Evolutionary conservation across 345 rosid species (phyloP).

Genomic region (Geranium brycei): DNA sequence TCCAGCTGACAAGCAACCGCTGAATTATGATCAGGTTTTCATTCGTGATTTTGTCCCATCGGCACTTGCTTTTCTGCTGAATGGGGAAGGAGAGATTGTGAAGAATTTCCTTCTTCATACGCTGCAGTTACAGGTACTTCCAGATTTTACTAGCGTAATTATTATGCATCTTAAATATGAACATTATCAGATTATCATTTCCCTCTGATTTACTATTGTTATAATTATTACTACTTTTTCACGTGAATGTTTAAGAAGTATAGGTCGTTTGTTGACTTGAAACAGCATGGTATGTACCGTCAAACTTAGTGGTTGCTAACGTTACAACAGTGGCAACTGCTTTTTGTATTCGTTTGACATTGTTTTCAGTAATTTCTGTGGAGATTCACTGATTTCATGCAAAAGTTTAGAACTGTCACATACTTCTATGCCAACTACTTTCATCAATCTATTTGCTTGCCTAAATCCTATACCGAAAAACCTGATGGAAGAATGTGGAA

Average conservation of each 20-base stretch:
- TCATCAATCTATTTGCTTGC: background rate
- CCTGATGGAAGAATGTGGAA: background rate
- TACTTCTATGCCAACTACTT: background rate
- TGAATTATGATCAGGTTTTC: slow-evolving; percentile 91
- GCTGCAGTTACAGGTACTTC: slow-evolving; percentile 78
- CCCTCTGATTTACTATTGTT: background rate
- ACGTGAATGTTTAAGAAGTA: background rate
- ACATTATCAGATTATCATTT: background rate
- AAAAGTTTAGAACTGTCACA: background rate
- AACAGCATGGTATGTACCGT: background rate
- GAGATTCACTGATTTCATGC: background rate
- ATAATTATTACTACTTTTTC: background rate
- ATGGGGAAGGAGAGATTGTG: slow-evolving; percentile 79
- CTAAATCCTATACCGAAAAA: background rate
- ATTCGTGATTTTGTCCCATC: slow-evolving; percentile 98
- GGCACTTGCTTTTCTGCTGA: slow-evolving; percentile 74
- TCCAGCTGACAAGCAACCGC: slow-evolving; percentile 51
- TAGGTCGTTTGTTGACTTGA: background rate
- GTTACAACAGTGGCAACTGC: too few species aligned
- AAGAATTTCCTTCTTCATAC: slow-evolving; percentile 89
- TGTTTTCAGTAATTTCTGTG: background rate
- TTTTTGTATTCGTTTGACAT: too few species aligned
- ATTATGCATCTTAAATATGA: background rate
- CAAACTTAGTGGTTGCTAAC: background rate
- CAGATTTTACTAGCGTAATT: background rate